Base-by-base conservation (phyloP, 202 grass and related monocot genomes). In the Setaria viridis region DNA sequence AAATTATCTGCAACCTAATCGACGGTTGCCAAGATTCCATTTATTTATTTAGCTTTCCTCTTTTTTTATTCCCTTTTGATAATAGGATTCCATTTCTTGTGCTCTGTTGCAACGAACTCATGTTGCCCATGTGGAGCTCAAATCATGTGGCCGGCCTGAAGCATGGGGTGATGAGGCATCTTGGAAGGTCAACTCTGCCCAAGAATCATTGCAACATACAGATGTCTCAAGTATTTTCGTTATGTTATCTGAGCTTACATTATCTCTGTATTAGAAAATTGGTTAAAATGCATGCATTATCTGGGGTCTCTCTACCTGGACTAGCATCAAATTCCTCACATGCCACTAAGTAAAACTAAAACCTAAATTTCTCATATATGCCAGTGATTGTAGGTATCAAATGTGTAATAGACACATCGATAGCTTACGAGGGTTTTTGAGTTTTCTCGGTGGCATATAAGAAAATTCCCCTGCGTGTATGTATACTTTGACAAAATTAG, bases 81-180 rank as follows among this genome's bases (percentile, higher is more conserved):
- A 56, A 63, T 58, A 69, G 87, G 75, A 80, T 87, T 81, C 85
- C 70, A 1, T 45, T 30, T 71, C n/a, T 11, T 68, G 16, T 79
- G 79, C 59, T 74, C 58, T 51, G 57, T 33, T 72, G 65, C 62
- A 69, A 19, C 79, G 74, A 87, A 64, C 87, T 85, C 77, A 37
- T 42, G 16, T 71, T 43, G 80, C 62, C 81, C 85, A 85, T 88
- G 85, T 87, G 85, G 56, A 77, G 81, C 77, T 91, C 76, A 81
- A 91, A 91, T 88, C 46, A 85, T 80, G 81, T 19, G 56, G 71
- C 81, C 74, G 56, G 47, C 63, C 34, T 87, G 67, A 82, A 69
- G 63, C 81, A 67, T 64, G 37, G 55, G 70, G 54, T 67, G 50
- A 74, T 39, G 68, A 86, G 65, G 48, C 72, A 78, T 57, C 17